Conservation (phyloP, 352 stramenopile species). For the Pythium apleroticum region DNA sequence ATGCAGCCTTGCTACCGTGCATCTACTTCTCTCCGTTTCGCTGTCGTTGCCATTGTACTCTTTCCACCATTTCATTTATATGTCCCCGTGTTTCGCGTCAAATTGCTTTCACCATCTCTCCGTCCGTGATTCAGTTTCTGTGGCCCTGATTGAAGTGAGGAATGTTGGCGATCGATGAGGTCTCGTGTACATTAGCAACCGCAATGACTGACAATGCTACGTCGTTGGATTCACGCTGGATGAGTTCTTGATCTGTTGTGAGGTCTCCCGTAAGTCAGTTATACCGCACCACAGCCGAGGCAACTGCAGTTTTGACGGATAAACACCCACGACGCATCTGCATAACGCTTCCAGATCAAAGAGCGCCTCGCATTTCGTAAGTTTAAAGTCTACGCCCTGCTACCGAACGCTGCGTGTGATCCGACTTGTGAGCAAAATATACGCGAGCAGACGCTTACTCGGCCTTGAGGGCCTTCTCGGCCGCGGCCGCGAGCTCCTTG, state of each 20-base stretch:
- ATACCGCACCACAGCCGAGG: too few relatives aligned
- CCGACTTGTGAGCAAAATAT: conserved; percentile 19
- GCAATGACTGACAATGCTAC: not conserved
- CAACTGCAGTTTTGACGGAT: too few relatives aligned
- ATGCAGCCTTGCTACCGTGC: not conserved
- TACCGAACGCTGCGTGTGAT: not conserved
- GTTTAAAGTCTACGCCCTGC: not conserved
- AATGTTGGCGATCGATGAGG: not conserved
- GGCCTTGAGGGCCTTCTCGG: conserved; percentile 61
- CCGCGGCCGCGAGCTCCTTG: conserved; percentile 59
- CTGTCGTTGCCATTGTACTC: conserved; percentile 2
- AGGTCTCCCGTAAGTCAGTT: not conserved
- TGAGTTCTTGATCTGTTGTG: not conserved
- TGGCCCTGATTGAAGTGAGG: not conserved
- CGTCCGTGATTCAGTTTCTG: not conserved
- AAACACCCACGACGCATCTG: not conserved
- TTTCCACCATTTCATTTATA: conserved; percentile 7
- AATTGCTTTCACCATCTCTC: not conserved
- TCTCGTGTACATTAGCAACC: not conserved
- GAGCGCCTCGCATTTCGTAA: conserved; percentile 3
- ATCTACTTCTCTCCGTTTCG: not conserved
- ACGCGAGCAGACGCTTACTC: conserved; percentile 38
- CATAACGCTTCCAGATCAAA: conserved; percentile 6
- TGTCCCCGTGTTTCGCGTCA: not conserved
- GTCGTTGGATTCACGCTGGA: not conserved